Evolutionary conservation across 2,329 filamentous ascomycete species (phyloP).

Genomic region (Penicillium frequentans): DNA sequence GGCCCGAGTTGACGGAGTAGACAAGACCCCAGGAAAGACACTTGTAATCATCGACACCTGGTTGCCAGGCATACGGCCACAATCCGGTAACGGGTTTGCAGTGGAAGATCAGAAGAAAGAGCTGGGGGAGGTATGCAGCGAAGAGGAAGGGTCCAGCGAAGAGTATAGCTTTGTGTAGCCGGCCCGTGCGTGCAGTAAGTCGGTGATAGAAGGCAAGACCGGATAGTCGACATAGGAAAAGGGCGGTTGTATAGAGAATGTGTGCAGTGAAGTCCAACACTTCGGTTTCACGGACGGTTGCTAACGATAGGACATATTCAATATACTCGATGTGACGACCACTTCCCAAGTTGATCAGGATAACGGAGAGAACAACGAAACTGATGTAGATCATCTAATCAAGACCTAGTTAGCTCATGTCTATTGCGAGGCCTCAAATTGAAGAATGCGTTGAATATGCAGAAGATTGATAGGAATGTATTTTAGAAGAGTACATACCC

Average conservation of each 20-base stretch:
- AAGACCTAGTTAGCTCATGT: background rate
- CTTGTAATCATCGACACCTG: conserved; percentile 39
- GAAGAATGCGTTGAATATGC: background rate
- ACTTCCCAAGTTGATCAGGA: conserved; percentile 51
- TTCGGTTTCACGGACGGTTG: conserved; percentile 46
- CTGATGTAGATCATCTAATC: conserved; percentile 38
- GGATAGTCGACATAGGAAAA: conserved; percentile 53
- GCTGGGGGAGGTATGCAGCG: conserved; percentile 49
- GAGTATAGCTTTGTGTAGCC: conserved; percentile 23
- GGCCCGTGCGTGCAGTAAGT: conserved; percentile 39
- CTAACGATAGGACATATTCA: conserved; percentile 48
- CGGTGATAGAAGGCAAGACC: conserved; percentile 55
- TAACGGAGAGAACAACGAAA: conserved; percentile 46
- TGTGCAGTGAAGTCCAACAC: conserved; percentile 53
- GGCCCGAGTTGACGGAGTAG: conserved; percentile 52
- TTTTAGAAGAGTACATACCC: conserved; percentile 36
- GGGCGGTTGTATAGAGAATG: conserved; percentile 53
- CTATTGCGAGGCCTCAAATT: background rate
- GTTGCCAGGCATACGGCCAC: conserved; percentile 55
- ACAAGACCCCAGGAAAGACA: conserved; percentile 55
- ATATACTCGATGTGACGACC: conserved; percentile 39
- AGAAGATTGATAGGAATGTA: background rate
- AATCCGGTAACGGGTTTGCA: conserved; percentile 52
- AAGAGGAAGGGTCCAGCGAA: conserved; percentile 37
- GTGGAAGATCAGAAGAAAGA: conserved; percentile 54